A percentile compares a stretch with the other conserved stretches of the same genome.
phyloP scores from a whole-genome alignment of 2,329 filamentous ascomycete species.

The Pseudogymnoascus pannorum region DNA sequence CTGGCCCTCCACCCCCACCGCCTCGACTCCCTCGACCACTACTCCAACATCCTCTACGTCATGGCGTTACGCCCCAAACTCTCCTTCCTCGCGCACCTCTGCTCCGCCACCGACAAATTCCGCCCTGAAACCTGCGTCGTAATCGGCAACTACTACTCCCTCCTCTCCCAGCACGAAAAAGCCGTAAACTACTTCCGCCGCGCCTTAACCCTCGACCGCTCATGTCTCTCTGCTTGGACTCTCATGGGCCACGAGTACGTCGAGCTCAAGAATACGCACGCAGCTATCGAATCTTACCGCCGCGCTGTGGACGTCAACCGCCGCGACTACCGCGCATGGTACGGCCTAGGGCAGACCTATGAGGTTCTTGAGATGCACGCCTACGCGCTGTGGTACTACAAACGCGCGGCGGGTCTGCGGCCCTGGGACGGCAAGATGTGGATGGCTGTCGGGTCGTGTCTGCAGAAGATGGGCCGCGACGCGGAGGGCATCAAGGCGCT shows the following conservation, averaged over 20 bases:
- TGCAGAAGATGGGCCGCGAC: conserved; percentile 79
- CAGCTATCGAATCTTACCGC: conserved; percentile 93
- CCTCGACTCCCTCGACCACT: conserved; percentile 87
- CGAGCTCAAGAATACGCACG: conserved; percentile 96
- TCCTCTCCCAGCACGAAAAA: conserved; percentile 93
- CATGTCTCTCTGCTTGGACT: conserved; percentile 92
- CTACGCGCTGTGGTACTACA: conserved; percentile 96
- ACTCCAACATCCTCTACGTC: conserved; percentile 96
- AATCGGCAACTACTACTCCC: conserved; percentile 92
- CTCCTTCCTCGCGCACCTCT: conserved; percentile 85
- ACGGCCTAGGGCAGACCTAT: conserved; percentile 92
- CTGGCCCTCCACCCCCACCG: conserved; percentile 68
- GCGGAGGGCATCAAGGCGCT: conserved; percentile 92
- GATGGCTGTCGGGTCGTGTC: conserved; percentile 89
- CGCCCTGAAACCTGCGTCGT: conserved; percentile 95
- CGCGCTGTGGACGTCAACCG: conserved; percentile 93
- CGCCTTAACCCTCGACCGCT: conserved; percentile 80
- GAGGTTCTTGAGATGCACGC: conserved; percentile 97
- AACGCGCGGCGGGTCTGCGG: conserved; percentile 85
- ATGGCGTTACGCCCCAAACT: conserved; percentile 82
- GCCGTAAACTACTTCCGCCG: conserved; percentile 96
- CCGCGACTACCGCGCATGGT: conserved; percentile 96
- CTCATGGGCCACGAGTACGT: conserved; percentile 99
- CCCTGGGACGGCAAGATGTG: conserved; percentile 98
- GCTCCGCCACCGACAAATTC: conserved; percentile 88